Evolutionary conservation across 192 early-diverging fungal genomes (phyloP), one percentile per base, ranked within the genome.

Genomic region (Piromyces finnis): DNA sequence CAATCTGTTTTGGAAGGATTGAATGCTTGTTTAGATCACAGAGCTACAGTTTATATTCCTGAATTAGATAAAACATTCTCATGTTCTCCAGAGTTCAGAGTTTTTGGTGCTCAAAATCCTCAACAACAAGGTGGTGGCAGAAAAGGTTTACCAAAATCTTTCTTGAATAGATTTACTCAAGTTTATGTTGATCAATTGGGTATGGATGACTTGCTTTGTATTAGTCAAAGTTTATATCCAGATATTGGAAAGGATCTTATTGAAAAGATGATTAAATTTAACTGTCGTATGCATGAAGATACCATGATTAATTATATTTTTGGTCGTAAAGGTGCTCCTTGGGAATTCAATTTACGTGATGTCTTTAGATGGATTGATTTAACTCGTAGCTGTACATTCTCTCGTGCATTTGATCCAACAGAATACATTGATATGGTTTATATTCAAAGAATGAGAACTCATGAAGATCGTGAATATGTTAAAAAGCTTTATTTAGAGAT

Each of bases 331-430:
- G 97, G 97, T 16, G 86, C 89, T 22, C 97, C 97, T 3, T 99
- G 97, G 97, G 97, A 99, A 82, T 99, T 98, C 84, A 99, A 99
- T 82, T 84, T 99, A 82, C 93, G 97, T n/a, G 97, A 99, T 87
- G 93, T 97, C 29, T 90, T 94, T 84, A 91, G 97, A 30, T 97
- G 97, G 92, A 87, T 99, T 81, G 94, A 97, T 41, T 84, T 98
- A 28, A 83, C 85, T n/a, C 86, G 87, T 78, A 82, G 77, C 30
- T 28, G 29, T 30, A 12, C 27, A 15, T 17, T 28, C 11, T 68
- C 51, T n/a, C 51, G 51, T 68, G 51, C 51, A 0, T 68, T 68
- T 68, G 78, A 89, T 77, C 94, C 94, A 28, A 83, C 85, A 13
- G 87, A 91, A 77, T 95, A 89, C 79, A 84, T 98, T 22, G 90